phyloP scores from a whole-genome alignment of 106 monocot species.

The Cymbidium sinense region DNA sequence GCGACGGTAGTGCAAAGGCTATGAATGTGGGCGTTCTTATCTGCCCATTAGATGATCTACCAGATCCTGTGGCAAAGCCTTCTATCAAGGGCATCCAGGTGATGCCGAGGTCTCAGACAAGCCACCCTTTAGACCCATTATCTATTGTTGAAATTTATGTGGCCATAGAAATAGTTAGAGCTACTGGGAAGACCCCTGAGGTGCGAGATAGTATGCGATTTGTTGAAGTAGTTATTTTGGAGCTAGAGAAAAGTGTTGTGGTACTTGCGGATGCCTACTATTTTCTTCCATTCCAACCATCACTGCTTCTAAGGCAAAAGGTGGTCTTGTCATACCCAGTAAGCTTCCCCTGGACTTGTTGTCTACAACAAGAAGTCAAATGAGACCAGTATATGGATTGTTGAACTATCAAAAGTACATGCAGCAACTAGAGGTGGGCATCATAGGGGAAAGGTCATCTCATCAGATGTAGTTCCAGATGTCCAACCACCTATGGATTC shows the following conservation, averaged over 20 bases:
- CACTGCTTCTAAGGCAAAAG: conserved; percentile 69
- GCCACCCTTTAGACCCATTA: too few species aligned
- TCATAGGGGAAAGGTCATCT: too few species aligned
- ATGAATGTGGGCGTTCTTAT: conserved; percentile 20
- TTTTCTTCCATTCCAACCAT: conserved; percentile 92
- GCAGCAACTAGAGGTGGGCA: too few species aligned
- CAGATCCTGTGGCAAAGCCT: conserved; percentile 15
- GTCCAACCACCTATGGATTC: conserved; percentile 62
- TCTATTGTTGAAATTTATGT: conserved; percentile 89
- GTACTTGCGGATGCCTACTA: conserved; percentile 93
- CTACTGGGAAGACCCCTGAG: conserved; percentile 88
- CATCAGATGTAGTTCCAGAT: too few species aligned
- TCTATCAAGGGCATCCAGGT: conserved; percentile 21
- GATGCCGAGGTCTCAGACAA: conserved; percentile 48
- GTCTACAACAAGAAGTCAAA: conserved; percentile 70
- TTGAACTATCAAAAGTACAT: too few species aligned
- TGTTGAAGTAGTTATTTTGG: conserved; percentile 76
- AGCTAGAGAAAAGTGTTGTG: conserved; percentile 75
- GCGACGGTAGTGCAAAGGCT: not conserved
- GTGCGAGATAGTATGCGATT: conserved; percentile 87
- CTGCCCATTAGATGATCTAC: conserved; percentile 33
- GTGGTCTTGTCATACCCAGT: conserved; percentile 66
- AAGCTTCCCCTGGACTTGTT: conserved; percentile 79
- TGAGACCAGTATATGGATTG: too few species aligned
- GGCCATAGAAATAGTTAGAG: conserved; percentile 82